phyloP scores from a whole-genome alignment of 148 eudicot genomes.

The Spergularia bocconei region DNA sequence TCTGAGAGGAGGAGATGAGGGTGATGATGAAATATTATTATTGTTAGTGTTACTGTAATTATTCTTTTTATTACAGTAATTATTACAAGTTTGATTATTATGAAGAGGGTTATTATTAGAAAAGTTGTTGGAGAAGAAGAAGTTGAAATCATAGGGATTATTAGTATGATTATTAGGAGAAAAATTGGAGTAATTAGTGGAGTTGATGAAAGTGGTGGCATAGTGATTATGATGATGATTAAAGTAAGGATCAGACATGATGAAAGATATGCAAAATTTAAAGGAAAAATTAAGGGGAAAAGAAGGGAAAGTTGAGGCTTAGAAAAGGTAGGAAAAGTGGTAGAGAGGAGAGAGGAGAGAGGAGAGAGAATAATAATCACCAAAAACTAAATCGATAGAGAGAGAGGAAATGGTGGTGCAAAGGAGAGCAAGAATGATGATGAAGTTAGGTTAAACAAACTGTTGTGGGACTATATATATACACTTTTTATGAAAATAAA shows the following conservation, averaged over 20 bases:
- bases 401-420: slow-evolving; percentile 1
- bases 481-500: background rate
- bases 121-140: slow-evolving; percentile 22
- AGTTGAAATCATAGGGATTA: slow-evolving; percentile 24
- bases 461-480: slow-evolving; percentile 32
- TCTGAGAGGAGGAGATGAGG: slow-evolving; percentile 55
- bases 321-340: slow-evolving; percentile 27
- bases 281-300: background rate
- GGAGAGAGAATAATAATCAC: slow-evolving; percentile 23
- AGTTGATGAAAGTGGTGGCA: slow-evolving; percentile 22
- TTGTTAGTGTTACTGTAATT: background rate
- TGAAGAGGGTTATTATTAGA: background rate
- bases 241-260: slow-evolving; percentile 42
- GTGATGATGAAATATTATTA: slow-evolving; percentile 13
- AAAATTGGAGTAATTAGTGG: slow-evolving; percentile 32
- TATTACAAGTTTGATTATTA: slow-evolving; percentile 1
- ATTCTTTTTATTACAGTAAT: background rate
- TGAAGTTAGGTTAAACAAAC: slow-evolving; percentile 31
- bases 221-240: slow-evolving; percentile 28
- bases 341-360: background rate
- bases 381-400: background rate
- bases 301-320: slow-evolving; percentile 10
- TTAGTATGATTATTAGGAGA: background rate
- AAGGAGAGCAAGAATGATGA: slow-evolving; percentile 29
- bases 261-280: slow-evolving; percentile 20